These are phyloP conservation scores for Silene conica DNA, from an alignment of 148 eudicot genomes.

Conservation along the genomic window DNA sequence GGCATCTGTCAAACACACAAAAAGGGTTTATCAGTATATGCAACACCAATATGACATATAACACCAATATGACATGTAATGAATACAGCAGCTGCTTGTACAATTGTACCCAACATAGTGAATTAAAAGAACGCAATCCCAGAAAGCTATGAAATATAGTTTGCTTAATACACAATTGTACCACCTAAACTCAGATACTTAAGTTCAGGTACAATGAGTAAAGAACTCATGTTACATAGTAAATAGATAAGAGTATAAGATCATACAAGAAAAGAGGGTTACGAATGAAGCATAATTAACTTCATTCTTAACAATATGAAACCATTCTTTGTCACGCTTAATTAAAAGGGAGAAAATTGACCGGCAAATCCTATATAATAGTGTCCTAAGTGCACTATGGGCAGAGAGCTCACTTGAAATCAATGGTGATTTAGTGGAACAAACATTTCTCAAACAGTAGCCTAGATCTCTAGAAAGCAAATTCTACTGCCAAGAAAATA, in stretches of 20 bases:
- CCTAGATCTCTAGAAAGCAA: neutral
- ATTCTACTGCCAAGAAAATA: neutral
- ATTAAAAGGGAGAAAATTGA: neutral
- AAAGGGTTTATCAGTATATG: neutral
- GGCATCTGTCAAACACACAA: conserved; percentile 24
- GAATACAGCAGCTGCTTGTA: neutral
- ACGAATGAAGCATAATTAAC: neutral
- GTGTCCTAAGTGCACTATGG: neutral
- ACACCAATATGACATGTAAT: neutral
- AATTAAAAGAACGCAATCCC: neutral
- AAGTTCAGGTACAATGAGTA: no score
- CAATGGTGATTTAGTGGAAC: neutral
- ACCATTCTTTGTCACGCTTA: neutral
- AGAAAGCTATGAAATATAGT: no score
- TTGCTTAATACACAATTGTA: no score
- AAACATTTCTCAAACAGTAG: neutral
- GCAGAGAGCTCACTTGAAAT: neutral
- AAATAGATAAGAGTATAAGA: neutral
- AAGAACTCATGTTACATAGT: no score
- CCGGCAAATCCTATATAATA: neutral
- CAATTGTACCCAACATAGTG: neutral
- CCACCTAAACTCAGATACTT: no score
- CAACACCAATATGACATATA: neutral
- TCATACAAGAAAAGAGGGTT: neutral
- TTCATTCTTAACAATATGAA: neutral